These are phyloP conservation scores for Arthrobotrys pseudoclavata DNA, from an alignment of 2,329 filamentous ascomycete genomes.

Conservation along the genomic window DNA sequence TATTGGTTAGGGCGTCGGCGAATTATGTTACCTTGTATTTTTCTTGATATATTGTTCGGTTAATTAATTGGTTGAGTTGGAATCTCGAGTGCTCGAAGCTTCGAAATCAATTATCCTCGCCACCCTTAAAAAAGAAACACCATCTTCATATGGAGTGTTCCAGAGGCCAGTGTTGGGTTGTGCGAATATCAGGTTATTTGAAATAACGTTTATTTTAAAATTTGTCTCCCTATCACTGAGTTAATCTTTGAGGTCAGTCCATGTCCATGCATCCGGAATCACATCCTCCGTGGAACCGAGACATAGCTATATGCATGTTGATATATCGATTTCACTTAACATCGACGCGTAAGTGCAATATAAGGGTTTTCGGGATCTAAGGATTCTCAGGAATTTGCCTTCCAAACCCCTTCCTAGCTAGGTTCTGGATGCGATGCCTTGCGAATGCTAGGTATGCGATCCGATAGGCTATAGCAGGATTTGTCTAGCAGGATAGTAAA, in stretches of 20 bases:
- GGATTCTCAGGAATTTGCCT: constrained; percentile 4
- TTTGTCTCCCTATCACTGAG: background rate
- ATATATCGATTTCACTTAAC: constrained; percentile 2
- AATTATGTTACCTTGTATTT: no score
- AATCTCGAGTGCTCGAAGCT: background rate
- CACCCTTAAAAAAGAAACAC: constrained; percentile 9
- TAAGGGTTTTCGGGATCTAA: constrained; percentile 1
- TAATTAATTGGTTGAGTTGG: background rate
- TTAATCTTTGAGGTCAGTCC: background rate
- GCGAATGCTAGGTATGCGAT: no score
- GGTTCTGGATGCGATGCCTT: background rate
- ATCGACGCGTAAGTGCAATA: constrained; percentile 9
- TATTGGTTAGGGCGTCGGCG: background rate
- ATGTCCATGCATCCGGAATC: constrained; percentile 32
- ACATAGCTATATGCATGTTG: constrained; percentile 5
- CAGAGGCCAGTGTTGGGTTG: background rate
- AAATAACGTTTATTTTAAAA: constrained; percentile 12
- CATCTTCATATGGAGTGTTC: background rate
- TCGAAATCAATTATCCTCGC: background rate
- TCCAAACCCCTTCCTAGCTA: background rate
- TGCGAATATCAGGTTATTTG: constrained; percentile 35
- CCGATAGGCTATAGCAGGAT: no score
- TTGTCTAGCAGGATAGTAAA: no score
- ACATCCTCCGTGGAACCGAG: constrained; percentile 31
- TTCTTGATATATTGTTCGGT: no score